Base-by-base conservation (phyloP, 176 grass and related monocot genomes). In the Melocanna baccifera region DNA sequence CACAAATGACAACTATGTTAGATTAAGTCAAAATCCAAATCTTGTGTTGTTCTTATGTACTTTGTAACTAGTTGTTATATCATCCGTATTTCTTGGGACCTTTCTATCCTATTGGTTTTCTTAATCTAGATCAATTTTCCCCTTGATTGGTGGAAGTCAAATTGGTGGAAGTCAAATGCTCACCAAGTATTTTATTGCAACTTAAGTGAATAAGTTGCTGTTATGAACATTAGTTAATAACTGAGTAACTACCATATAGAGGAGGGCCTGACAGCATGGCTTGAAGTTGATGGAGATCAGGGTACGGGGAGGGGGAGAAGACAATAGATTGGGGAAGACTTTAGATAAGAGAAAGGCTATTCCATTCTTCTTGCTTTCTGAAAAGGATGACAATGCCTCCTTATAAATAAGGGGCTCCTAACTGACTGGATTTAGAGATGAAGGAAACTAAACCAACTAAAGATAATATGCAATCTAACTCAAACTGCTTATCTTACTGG, bases 351-450 rank as follows among this genome's bases (percentile, higher is more conserved):
- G 52, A 22, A 9, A 55, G 6, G 19, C 19, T 56, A 56, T 8
- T 56, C 20, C 52, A 56, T 25, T 59, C 22, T 57, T n/a, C 40
- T 47, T 71, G 2, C 12, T 43, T 58, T 23, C 19, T 69, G 22
- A 39, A 80, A 53, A 68, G 30, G 36, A 81, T 23, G 52, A 20
- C 36, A 81, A 15, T 71, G 79, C 51, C 79, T 69, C 28, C 36
- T 42, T 81, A 45, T 43, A 69, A 59, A 57, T 67, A 41, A 42
- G 6, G 69, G 50, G 37, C 15, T 71, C 37, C 5, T 82, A 28
- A 18, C 65, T 13, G 40, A 63, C 58, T 55, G 36, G 1, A 42
- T 71, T 26, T 43, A 58, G 26, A 7, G 79, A 57, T 69, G 57
- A 57, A 58, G 12, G 3, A 28, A 57, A 81, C 36, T 30, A 57